Conservation (phyloP, 2,329 filamentous ascomycete species). For the Pseudogymnoascus sp. region DNA sequence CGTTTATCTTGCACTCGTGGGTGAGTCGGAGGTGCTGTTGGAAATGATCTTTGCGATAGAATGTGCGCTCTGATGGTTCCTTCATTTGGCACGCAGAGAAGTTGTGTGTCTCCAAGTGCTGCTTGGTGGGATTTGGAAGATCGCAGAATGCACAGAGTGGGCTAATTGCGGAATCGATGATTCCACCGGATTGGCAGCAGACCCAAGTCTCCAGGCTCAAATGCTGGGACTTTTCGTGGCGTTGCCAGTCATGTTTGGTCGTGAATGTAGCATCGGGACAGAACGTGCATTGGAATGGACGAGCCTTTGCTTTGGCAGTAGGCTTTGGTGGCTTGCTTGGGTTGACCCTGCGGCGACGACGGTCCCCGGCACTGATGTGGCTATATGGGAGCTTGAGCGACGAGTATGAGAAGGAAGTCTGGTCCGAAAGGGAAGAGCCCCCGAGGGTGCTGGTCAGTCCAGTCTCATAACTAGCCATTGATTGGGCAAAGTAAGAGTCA, state of each 20-base stretch:
- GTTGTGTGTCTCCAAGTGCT: conserved; percentile 52
- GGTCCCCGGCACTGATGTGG: conserved; percentile 36
- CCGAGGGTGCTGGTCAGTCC: conserved; percentile 7
- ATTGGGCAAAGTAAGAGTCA: conserved; percentile 10
- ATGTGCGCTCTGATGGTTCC: conserved; percentile 45
- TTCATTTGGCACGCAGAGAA: conserved; percentile 52
- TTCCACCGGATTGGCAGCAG: conserved; percentile 49
- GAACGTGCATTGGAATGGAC: conserved; percentile 51
- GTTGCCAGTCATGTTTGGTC: conserved; percentile 51
- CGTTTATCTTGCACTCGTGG: conserved; percentile 47
- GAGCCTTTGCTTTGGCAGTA: conserved; percentile 25
- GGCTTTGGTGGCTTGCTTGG: conserved; percentile 33
- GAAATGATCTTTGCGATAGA: conserved; percentile 55
- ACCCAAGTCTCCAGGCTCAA: conserved; percentile 50
- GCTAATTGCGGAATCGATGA: conserved; percentile 40
- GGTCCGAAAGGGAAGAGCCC: conserved; percentile 3
- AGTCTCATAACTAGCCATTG: conserved; percentile 12
- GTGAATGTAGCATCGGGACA: conserved; percentile 45
- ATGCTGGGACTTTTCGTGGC: conserved; percentile 50
- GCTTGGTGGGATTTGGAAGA: conserved; percentile 41
- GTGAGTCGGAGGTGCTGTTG: conserved; percentile 53
- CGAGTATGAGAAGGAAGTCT: conserved; percentile 6
- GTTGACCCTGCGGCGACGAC: conserved; percentile 45
- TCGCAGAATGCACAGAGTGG: conserved; percentile 52
- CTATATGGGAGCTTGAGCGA: conserved; percentile 20